Percentiles rank a stretch among this genome's conserved stretches.
phyloP scores from a whole-genome alignment of 768 basidiomycete genomes.

The Lactarius evosmus region DNA sequence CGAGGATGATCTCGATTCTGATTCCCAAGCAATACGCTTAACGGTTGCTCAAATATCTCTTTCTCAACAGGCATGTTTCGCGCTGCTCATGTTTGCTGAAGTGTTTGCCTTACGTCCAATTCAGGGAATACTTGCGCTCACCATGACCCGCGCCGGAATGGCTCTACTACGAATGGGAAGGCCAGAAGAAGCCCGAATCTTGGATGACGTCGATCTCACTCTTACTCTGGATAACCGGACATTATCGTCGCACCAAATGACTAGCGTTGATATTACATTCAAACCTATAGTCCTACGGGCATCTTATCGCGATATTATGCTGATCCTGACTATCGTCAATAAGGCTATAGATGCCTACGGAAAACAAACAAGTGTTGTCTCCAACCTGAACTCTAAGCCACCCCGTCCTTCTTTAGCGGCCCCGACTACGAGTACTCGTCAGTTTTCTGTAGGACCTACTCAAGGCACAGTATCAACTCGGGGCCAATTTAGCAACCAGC shows the following conservation, averaged over 20 bases:
- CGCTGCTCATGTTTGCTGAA: neutral
- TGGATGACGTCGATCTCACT: constrained; percentile 89
- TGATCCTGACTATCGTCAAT: constrained; percentile 84
- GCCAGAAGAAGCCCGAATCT: constrained; percentile 81
- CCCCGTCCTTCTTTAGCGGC: constrained; percentile 19
- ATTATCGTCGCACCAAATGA: constrained; percentile 65
- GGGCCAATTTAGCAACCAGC: constrained; percentile 21
- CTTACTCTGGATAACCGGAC: constrained; percentile 82
- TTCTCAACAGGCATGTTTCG: constrained; percentile 74
- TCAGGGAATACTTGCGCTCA: constrained; percentile 79
- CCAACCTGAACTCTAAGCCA: constrained; percentile 28
- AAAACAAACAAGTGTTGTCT: constrained; percentile 35
- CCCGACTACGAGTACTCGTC: constrained; percentile 8
- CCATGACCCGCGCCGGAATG: constrained; percentile 84
- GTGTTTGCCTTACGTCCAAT: neutral
- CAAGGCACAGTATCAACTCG: neutral
- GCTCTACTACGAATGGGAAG: constrained; percentile 87
- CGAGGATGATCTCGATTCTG: constrained; percentile 73
- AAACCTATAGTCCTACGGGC: constrained; percentile 89
- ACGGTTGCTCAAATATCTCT: constrained; percentile 81
- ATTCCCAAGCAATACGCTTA: constrained; percentile 84
- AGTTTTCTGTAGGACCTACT: constrained; percentile 11
- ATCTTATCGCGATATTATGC: constrained; percentile 90
- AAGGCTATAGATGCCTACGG: constrained; percentile 80
- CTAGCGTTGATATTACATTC: constrained; percentile 75